A percentile compares a stretch with the other conserved stretches of the same genome.
Conservation (phyloP, 2,329 filamentous ascomycete genomes). For the Aspergillus unguis region DNA sequence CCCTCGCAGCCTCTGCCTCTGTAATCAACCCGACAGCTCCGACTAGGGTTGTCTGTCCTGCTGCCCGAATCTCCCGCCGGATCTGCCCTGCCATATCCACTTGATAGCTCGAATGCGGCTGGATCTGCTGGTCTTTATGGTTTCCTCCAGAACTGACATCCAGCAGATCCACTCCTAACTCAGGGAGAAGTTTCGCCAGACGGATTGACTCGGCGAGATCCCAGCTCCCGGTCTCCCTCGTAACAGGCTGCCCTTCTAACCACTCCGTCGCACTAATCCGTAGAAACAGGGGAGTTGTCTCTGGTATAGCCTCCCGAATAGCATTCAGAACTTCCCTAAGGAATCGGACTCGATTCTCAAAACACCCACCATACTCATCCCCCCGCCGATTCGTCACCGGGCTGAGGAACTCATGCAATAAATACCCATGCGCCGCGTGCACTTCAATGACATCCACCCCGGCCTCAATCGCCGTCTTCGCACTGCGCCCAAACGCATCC, state of each 20-base stretch:
- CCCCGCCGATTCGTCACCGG: constrained; percentile 45
- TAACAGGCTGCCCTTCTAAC: constrained; percentile 22
- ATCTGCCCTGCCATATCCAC: constrained; percentile 48
- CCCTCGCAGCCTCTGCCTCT: constrained; percentile 49
- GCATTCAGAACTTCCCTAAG: constrained; percentile 48
- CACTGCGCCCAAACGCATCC: constrained; percentile 40
- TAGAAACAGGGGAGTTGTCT: constrained; percentile 1
- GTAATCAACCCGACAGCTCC: constrained; percentile 55
- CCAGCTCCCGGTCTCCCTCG: constrained; percentile 33
- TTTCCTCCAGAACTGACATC: constrained; percentile 49
- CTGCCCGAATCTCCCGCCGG: constrained; percentile 36
- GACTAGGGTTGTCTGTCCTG: constrained; percentile 44
- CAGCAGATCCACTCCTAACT: constrained; percentile 43
- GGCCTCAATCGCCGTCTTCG: constrained; percentile 49
- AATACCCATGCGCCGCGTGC: constrained; percentile 47
- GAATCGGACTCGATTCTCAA: constrained; percentile 52
- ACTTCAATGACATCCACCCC: constrained; percentile 52
- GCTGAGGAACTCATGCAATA: constrained; percentile 49
- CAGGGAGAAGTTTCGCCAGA: constrained; percentile 41
- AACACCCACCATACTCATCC: constrained; percentile 48
- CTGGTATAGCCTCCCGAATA: constrained; percentile 19
- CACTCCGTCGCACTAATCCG: constrained; percentile 8
- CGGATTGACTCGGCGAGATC: constrained; percentile 38
- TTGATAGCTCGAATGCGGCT: constrained; percentile 49
- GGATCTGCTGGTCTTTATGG: constrained; percentile 43